Evolutionary conservation across 306 rosid species (phyloP).

Genomic region (Cucurbita argyrosperma): DNA sequence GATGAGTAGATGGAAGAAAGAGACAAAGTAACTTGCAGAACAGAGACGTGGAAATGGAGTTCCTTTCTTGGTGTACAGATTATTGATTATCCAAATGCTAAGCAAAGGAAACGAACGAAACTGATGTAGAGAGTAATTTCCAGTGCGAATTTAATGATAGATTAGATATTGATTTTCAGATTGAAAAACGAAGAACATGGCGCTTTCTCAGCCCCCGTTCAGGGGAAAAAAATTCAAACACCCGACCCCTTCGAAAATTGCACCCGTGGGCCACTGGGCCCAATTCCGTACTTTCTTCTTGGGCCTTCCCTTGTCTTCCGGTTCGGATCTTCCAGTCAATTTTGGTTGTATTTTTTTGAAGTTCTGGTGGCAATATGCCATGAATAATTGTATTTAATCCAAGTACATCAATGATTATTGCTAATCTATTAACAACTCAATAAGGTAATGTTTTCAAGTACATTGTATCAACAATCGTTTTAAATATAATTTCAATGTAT

Average conservation of each 20-base stretch:
- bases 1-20: constrained; percentile 6
- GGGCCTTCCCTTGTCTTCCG: background rate
- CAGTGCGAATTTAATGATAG: background rate
- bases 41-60: constrained; percentile 11
- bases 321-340: background rate
- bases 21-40: constrained; percentile 16
- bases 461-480: too few species aligned
- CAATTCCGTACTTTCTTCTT: background rate
- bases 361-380: too few species aligned
- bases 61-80: background rate
- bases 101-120: background rate
- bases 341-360: background rate
- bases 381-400: background rate
- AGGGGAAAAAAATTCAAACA: constrained; percentile 3
- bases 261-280: background rate
- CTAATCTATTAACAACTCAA: background rate
- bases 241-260: background rate
- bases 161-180: background rate
- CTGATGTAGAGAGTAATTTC: background rate
- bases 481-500: too few species aligned
- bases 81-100: background rate
- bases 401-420: background rate
- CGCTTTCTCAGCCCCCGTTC: constrained; percentile 7
- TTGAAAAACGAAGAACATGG: background rate
- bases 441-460: too few species aligned